phyloP scores from a whole-genome alignment of 371 early-diverging fungal species.

The Choanephora cucurbitarum region DNA sequence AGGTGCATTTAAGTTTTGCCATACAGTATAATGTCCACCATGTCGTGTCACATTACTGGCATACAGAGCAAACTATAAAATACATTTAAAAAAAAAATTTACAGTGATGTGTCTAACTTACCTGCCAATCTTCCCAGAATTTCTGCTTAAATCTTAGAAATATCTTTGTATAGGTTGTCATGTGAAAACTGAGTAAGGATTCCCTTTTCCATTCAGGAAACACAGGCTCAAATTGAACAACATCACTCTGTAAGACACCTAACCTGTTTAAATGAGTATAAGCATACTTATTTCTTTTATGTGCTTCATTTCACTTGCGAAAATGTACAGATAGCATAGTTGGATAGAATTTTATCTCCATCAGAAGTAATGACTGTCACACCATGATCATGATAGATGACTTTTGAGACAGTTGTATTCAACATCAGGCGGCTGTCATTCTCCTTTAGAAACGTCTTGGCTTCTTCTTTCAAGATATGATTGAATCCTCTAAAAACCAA shows the following conservation, averaged over 20 bases:
- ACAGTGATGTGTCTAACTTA: too few species aligned
- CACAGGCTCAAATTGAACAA: constrained; percentile 34
- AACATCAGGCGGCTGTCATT: constrained; percentile 36
- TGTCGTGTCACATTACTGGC: constrained; percentile 33
- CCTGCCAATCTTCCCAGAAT: constrained; percentile 55
- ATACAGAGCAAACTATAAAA: constrained; percentile 42
- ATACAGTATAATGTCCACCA: constrained; percentile 42
- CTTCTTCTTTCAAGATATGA: constrained; percentile 38
- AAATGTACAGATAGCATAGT: constrained; percentile 54
- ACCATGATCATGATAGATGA: constrained; percentile 30
- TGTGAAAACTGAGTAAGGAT: constrained; percentile 44
- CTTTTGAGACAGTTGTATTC: constrained; percentile 34
- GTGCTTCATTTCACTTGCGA: constrained; percentile 24
- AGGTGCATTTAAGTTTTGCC: constrained; percentile 51
- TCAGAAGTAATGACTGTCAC: constrained; percentile 32
- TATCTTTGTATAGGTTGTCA: constrained; percentile 53
- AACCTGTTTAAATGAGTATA: constrained; percentile 22
- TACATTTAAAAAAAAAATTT: too few species aligned
- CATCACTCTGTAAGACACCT: constrained; percentile 45
- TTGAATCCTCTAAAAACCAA: constrained; percentile 39
- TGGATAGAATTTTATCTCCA: constrained; percentile 37
- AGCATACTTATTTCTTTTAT: neutral
- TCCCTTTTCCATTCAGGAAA: constrained; percentile 55
- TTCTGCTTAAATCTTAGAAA: constrained; percentile 38
- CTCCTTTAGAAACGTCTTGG: constrained; percentile 16